phyloP scores from a whole-genome alignment of 495 filamentous ascomycete species.

The Wilcoxina mikolae region DNA sequence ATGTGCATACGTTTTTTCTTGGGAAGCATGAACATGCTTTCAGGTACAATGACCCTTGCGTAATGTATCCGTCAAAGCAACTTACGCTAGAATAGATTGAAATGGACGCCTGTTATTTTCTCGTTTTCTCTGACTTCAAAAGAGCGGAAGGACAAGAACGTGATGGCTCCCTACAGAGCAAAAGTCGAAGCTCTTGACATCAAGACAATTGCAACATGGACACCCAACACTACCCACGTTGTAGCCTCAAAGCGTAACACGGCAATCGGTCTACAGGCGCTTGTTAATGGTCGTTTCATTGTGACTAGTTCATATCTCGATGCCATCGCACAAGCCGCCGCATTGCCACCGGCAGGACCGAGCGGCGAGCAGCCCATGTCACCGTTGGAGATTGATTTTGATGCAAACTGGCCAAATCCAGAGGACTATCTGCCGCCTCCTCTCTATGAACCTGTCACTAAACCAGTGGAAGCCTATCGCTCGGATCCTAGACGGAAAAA shows the following conservation, averaged over 20 bases:
- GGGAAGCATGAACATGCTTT: conserved; percentile 29
- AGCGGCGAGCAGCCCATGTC: conserved; percentile 42
- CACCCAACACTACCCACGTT: conserved; percentile 68
- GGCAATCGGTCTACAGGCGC: conserved; percentile 68
- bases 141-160: conserved; percentile 54
- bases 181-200: conserved; percentile 70
- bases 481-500: conserved; percentile 51
- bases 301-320: conserved; percentile 64
- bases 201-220: conserved; percentile 61
- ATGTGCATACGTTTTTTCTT: conserved; percentile 37
- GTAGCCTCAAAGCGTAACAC: conserved; percentile 83
- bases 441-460: conserved; percentile 55
- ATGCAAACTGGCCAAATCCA: conserved; percentile 64
- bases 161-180: conserved; percentile 43
- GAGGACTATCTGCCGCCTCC: conserved; percentile 54
- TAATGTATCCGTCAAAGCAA: conserved; percentile 6
- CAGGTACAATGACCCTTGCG: conserved; percentile 28
- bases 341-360: conserved; percentile 24
- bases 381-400: conserved; percentile 69
- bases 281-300: conserved; percentile 69
- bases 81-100: conserved; percentile 40
- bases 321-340: conserved; percentile 54
- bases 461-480: conserved; percentile 47
- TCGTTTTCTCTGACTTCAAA: conserved; percentile 71
- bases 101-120: conserved; percentile 67